A percentile compares a stretch with the other conserved stretches of the same genome.
Evolutionary conservation across 2,329 filamentous ascomycete genomes (phyloP).

Genomic region (Nothomitra cinnamomea): DNA sequence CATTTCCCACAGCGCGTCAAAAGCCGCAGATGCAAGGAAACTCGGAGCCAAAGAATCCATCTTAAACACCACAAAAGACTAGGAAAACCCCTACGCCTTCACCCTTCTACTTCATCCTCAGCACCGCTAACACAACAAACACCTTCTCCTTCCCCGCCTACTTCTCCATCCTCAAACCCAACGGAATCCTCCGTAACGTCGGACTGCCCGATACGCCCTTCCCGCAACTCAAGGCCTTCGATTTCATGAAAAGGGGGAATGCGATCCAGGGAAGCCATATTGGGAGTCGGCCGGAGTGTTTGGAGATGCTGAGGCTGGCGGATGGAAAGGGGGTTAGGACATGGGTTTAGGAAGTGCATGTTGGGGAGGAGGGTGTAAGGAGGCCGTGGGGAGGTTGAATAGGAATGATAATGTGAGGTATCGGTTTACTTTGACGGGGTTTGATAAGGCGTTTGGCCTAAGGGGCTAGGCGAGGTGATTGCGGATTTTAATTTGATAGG

Average conservation of each 20-base stretch:
- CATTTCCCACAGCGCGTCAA: constrained; percentile 40
- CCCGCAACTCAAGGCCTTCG: constrained; percentile 24
- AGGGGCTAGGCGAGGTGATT: too few relatives aligned
- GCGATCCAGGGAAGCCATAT: constrained; percentile 56
- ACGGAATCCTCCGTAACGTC: constrained; percentile 39
- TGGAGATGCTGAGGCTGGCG: constrained; percentile 55
- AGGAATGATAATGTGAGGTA: constrained; percentile 51
- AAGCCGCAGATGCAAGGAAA: constrained; percentile 41
- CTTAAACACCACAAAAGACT: constrained; percentile 37
- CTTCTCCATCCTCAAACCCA: constrained; percentile 33
- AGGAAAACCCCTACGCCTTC: constrained; percentile 36
- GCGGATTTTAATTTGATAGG: too few relatives aligned
- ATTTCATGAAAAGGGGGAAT: constrained; percentile 28
- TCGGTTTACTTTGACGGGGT: constrained; percentile 52
- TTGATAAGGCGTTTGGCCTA: constrained; percentile 41
- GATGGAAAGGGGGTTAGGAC: constrained; percentile 51
- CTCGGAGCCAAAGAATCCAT: constrained; percentile 46
- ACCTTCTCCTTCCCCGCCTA: constrained; percentile 37
- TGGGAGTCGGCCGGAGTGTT: constrained; percentile 50
- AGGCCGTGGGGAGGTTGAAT: constrained; percentile 52
- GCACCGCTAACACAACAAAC: constrained; percentile 36
- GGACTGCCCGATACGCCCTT: constrained; percentile 37
- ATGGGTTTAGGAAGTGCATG: constrained; percentile 54
- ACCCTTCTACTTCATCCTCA: constrained; percentile 50
- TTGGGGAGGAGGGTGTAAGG: constrained; percentile 53